Conservation (phyloP, 176 grass and related monocot genomes). For the Paspalum notatum region DNA sequence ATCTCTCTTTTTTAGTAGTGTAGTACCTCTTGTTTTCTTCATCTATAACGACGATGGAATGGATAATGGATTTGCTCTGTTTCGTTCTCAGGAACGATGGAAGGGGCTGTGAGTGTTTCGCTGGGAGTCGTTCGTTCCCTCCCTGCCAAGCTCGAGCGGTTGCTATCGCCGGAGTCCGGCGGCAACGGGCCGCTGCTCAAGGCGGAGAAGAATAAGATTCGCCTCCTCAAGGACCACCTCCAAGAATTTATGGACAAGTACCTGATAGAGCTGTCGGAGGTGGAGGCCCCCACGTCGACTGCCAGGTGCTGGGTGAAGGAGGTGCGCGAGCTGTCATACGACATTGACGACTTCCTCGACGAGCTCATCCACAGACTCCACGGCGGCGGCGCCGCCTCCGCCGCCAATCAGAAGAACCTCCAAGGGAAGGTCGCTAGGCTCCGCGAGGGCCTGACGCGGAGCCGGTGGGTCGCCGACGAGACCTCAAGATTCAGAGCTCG, state of each 20-base stretch:
- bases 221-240: background rate
- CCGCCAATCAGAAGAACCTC: background rate
- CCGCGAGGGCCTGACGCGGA: background rate
- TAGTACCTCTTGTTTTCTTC: no score
- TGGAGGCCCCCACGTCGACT: background rate
- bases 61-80: background rate
- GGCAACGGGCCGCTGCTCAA: background rate
- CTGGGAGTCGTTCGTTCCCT: background rate
- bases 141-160: background rate
- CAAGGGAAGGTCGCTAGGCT: background rate
- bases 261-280: background rate
- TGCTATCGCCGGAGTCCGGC: background rate
- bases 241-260: background rate
- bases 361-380: background rate
- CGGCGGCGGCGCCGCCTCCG: background rate
- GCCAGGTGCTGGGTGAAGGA: constrained; percentile 23
- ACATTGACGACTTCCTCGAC: constrained; percentile 33
- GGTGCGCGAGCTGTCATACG: constrained; percentile 28
- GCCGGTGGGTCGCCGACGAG: background rate
- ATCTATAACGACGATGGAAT: no score
- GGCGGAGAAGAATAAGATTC: background rate
- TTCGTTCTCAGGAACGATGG: background rate
- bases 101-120: background rate
- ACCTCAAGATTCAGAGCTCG: background rate
- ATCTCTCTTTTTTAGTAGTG: no score